Base-by-base conservation (phyloP, 768 basidiomycete genomes). In the Termitomyces sp. region DNA sequence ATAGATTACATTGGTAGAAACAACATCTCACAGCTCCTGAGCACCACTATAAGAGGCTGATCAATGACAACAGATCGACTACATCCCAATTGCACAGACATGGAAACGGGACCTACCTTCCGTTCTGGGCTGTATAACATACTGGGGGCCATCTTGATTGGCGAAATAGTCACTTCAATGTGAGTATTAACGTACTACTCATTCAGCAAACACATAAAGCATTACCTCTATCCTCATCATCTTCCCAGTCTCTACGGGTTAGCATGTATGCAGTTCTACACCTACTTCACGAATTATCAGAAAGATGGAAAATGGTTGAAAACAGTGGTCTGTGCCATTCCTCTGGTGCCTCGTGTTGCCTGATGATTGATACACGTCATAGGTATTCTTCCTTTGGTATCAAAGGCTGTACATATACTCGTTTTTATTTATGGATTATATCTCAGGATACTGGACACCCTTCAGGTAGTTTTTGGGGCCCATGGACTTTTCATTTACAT, bases 341-440 rank as follows among this genome's bases (percentile, higher is more conserved):
- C 40, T 26, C n/a, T 33, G 11, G 0, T 2, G 22, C 11, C 30
- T 30, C 5, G 6, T 30, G 10, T 20, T 36, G 3, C 18, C 14
- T 44, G 2, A 40, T 20, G 9, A 49, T 4, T 20, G 9, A 49
- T 4, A 9, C 6, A 9, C 5, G 5, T 41, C 3, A 5, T 20
- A 59, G 58, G 38, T 55, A 20, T 13, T 26, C 6, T 28, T 55
- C 10, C 54, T 59, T 36, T 59, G 58, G 58, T 59, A 41, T 32
- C 38, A 16, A 40, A 26, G 5, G 16, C 30, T 22, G 14, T 3
- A 2, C 8, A 35, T 18, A 7, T 30, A 4, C 24, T 10, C 2
- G 9, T 7, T 10, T 20, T 5, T 7, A 48, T 28, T 41, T 20
- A 32, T 41, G 2, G 4, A 36, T 14, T 1, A 54, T 2, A 22